Evolutionary conservation across 2,329 filamentous ascomycete genomes (phyloP), one percentile per base, ranked within the genome.

Genomic region (Colletotrichum sp.): DNA sequence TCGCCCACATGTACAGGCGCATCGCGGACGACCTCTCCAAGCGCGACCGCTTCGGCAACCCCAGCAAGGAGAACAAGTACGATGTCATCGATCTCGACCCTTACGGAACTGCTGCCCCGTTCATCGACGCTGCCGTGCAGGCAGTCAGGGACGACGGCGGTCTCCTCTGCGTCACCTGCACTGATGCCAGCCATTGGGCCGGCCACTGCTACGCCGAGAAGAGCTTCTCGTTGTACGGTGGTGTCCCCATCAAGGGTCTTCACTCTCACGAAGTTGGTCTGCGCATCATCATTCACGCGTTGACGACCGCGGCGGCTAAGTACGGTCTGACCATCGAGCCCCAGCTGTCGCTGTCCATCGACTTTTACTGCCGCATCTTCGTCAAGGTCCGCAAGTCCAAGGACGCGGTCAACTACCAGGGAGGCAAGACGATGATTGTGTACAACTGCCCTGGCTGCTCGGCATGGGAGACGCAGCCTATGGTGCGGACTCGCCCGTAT

Each of bases 61-160:
- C 85, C 2, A 80, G 82, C 61, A 85, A 83, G 67, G 82, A 84
- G 36, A 86, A 87, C 77, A 89, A 92, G 81, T 99, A 98, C 83
- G 95, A 99, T 83, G 96, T 98, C 26, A 97, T 99, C 78, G 97
- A 99, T 83, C 90, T 99, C 34, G 97, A 99, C 83, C 97, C 97
- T 0, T 99, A 99, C 81, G 97, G 97, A 57, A 98, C 95, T 0
- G 97, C 96, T 1, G 95, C 95, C 12, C 95, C 95, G 2, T 99
- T 99, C 84, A 90, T 99, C 70, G 97, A 99, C 82, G 93, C 95
- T 2, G 96, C 97, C 2, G 89, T 99, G 10, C 96, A 98, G 85
- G 92, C 95, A 2, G 91, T 98, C 9, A 92, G 90, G 65, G 91
- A 94, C 78, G 95, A 98, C 79, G 96, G 96, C 2, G 97, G 97